A percentile compares a stretch with the other conserved stretches of the same genome.
These are phyloP conservation scores for Sclerotinia trifoliorum DNA, from an alignment of 2,329 filamentous ascomycete species.

Conservation along the genomic window DNA sequence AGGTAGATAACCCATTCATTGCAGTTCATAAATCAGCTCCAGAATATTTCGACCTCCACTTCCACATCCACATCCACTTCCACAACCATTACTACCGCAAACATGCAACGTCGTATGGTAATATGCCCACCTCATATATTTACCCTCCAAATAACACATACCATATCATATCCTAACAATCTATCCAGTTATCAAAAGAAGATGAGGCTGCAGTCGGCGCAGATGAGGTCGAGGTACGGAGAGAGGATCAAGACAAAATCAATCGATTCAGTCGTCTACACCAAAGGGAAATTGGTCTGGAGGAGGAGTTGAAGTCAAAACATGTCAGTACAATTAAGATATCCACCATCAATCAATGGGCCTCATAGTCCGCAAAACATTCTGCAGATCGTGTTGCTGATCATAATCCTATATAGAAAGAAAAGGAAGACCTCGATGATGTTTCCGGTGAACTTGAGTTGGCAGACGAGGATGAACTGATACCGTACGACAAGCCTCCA, in stretches of 20 bases:
- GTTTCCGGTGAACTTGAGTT: conserved; percentile 88
- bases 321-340: conserved; percentile 54
- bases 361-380: conserved; percentile 24
- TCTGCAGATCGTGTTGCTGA: not conserved
- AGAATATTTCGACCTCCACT: not conserved
- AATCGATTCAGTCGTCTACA: conserved; percentile 95
- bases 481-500: conserved; percentile 61
- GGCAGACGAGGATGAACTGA: conserved; percentile 88
- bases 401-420: conserved; percentile 64
- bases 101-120: conserved; percentile 35
- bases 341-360: not conserved
- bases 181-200: conserved; percentile 75
- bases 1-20: no score
- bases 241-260: conserved; percentile 98
- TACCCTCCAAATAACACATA: not conserved
- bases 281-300: conserved; percentile 74
- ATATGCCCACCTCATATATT: not conserved
- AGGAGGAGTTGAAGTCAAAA: conserved; percentile 78
- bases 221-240: conserved; percentile 88
- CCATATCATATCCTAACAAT: not conserved
- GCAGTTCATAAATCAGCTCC: not conserved
- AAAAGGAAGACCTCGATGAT: conserved; percentile 97
- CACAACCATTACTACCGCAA: conserved; percentile 2
- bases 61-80: no score
- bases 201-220: conserved; percentile 73